Evolutionary conservation across 495 filamentous ascomycete genomes (phyloP).

Genomic region (Penicilliopsis zonata): DNA sequence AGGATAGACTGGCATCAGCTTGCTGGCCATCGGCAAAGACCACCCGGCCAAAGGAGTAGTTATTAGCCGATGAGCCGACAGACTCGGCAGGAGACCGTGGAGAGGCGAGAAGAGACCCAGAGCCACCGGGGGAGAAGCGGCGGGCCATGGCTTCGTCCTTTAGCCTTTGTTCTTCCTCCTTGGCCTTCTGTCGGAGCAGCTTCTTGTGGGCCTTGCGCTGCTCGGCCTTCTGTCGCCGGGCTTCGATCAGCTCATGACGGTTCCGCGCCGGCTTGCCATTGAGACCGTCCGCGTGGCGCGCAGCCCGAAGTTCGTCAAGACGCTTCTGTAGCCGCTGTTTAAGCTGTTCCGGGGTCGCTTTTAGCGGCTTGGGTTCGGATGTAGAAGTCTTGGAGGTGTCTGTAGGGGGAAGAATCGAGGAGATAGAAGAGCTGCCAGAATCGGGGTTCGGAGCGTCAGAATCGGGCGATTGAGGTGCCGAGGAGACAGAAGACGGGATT

Average conservation of each 20-base stretch:
- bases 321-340: constrained; percentile 65
- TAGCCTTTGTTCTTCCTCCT: constrained; percentile 58
- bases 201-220: constrained; percentile 81
- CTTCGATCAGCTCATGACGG: constrained; percentile 81
- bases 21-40: constrained; percentile 76
- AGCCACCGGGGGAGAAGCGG: constrained; percentile 37
- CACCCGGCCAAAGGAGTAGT: constrained; percentile 79
- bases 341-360: constrained; percentile 53
- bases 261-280: constrained; percentile 70
- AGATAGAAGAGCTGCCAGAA: constrained; percentile 61
- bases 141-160: constrained; percentile 56
- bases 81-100: constrained; percentile 35
- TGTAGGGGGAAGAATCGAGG: constrained; percentile 51
- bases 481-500: constrained; percentile 35
- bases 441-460: constrained; percentile 49
- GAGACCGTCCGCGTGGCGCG: constrained; percentile 68
- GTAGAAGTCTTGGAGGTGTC: constrained; percentile 18
- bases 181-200: constrained; percentile 58
- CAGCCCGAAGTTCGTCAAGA: constrained; percentile 69
- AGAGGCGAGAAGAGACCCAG: constrained; percentile 45
- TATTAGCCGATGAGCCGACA: constrained; percentile 35
- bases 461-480: constrained; percentile 46
- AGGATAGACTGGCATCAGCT: constrained; percentile 51
- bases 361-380: constrained; percentile 27
- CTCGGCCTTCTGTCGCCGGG: constrained; percentile 74